A percentile compares a stretch with the other conserved stretches of the same genome.
These are phyloP conservation scores for Hordeum pubiflorum DNA, from an alignment of 202 grass and related monocot genomes.

Conservation along the genomic window DNA sequence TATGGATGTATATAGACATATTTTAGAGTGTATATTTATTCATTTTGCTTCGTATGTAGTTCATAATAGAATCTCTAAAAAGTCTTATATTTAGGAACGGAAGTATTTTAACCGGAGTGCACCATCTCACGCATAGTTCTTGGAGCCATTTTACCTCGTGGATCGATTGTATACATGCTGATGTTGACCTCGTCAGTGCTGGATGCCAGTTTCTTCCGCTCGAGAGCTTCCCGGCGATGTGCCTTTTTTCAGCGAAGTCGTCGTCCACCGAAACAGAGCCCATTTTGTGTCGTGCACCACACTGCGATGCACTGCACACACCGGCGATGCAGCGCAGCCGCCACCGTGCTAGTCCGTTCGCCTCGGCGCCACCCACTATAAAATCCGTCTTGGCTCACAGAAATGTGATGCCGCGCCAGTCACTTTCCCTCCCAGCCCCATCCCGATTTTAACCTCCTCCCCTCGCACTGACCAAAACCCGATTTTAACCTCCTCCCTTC, in stretches of 20 bases:
- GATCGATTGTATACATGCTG: not conserved
- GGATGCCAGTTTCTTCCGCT: not conserved
- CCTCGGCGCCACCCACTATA: not conserved
- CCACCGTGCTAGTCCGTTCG: not conserved
- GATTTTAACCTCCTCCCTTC: conserved; percentile 19
- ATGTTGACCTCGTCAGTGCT: not conserved
- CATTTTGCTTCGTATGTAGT: too few relatives aligned
- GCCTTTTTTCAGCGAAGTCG: not conserved
- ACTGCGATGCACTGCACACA: too few relatives aligned
- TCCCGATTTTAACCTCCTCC: conserved; percentile 11
- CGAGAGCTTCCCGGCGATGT: not conserved
- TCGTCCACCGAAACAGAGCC: not conserved
- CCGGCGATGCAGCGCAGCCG: not conserved
- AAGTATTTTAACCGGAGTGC: not conserved
- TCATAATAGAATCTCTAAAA: too few relatives aligned
- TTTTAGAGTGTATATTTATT: too few relatives aligned
- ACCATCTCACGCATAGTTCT: not conserved
- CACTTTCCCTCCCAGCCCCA: not conserved
- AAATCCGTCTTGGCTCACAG: not conserved
- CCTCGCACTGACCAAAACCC: not conserved
- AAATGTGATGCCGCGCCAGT: not conserved
- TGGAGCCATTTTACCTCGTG: not conserved
- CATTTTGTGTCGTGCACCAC: too few relatives aligned
- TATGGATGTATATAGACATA: too few relatives aligned
- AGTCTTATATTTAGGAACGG: too few relatives aligned